Percentiles rank a stretch among this genome's conserved stretches.
These are phyloP conservation scores for Agaricus blazei DNA, from an alignment of 768 basidiomycete genomes.

Conservation along the genomic window DNA sequence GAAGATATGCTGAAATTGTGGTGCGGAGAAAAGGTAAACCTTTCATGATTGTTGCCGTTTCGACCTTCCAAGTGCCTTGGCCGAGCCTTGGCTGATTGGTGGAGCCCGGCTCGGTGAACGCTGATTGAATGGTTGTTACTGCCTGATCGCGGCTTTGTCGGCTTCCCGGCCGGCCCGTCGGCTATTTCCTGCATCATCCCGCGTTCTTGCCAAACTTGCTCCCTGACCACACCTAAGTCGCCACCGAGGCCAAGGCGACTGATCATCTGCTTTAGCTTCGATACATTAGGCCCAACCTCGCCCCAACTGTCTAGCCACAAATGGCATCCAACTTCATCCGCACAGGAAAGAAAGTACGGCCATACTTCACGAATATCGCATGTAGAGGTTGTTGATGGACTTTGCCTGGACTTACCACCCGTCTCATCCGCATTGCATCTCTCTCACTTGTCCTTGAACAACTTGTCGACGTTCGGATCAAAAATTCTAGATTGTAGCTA, in stretches of 20 bases:
- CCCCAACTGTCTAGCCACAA: background rate
- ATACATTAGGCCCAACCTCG: background rate
- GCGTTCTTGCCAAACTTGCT: background rate
- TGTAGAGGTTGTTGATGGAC: background rate
- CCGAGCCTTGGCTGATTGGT: background rate
- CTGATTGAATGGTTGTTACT: background rate
- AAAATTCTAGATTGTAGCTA: constrained; percentile 80
- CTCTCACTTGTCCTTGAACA: background rate
- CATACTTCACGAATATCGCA: background rate
- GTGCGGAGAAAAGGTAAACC: too few relatives aligned
- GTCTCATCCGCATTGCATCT: background rate
- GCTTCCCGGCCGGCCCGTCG: background rate
- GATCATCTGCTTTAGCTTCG: too few relatives aligned
- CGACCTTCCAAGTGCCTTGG: background rate
- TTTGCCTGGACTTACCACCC: too few relatives aligned
- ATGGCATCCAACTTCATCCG: constrained; percentile 30
- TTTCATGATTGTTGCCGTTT: background rate
- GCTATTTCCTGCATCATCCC: background rate
- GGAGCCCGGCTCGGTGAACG: background rate
- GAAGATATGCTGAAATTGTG: too few relatives aligned
- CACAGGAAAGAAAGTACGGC: constrained; percentile 31
- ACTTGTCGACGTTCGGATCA: background rate
- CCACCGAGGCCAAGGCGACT: too few relatives aligned
- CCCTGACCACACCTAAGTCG: background rate
- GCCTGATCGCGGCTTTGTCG: background rate